Evolutionary conservation across 352 stramenopile species (phyloP).

Genomic region (Blastocystis sp.): DNA sequence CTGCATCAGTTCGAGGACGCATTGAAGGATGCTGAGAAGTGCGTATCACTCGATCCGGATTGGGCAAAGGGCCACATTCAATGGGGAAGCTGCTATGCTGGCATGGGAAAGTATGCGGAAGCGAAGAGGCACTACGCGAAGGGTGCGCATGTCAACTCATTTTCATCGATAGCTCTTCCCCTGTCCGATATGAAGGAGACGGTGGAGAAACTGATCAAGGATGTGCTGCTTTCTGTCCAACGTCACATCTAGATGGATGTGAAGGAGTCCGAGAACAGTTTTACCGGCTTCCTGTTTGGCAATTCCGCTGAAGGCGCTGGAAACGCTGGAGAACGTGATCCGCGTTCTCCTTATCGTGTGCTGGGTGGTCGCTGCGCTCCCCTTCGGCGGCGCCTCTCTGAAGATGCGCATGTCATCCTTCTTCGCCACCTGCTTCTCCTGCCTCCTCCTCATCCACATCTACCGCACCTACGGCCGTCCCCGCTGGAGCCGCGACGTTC

Average conservation of each 20-base stretch:
- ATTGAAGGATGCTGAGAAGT: constrained; percentile 49
- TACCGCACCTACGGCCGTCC: constrained; percentile 19
- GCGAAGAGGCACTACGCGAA: constrained; percentile 52
- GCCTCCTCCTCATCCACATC: constrained; percentile 40
- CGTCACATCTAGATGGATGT: constrained; percentile 13
- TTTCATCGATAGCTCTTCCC: constrained; percentile 22
- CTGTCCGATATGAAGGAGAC: constrained; percentile 7
- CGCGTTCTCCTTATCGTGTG: not conserved
- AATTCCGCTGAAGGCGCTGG: constrained; percentile 69
- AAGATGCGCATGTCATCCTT: not conserved
- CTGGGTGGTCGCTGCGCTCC: not conserved
- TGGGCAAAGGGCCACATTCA: constrained; percentile 65
- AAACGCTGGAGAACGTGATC: constrained; percentile 31
- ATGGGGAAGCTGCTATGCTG: constrained; percentile 19
- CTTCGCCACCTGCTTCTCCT: constrained; percentile 13
- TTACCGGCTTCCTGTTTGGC: constrained; percentile 13
- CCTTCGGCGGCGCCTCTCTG: not conserved
- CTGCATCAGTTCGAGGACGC: constrained; percentile 47
- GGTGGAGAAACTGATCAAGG: constrained; percentile 40
- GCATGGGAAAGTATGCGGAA: constrained; percentile 25
- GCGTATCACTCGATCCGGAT: constrained; percentile 60
- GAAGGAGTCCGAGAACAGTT: constrained; percentile 30
- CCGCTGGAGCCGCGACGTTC: not conserved
- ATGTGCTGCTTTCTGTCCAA: not conserved
- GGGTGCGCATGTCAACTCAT: not conserved